Percentiles rank a stretch among this genome's conserved stretches.
phyloP scores from a whole-genome alignment of 331 rosid species.

The Saraca asoca region DNA sequence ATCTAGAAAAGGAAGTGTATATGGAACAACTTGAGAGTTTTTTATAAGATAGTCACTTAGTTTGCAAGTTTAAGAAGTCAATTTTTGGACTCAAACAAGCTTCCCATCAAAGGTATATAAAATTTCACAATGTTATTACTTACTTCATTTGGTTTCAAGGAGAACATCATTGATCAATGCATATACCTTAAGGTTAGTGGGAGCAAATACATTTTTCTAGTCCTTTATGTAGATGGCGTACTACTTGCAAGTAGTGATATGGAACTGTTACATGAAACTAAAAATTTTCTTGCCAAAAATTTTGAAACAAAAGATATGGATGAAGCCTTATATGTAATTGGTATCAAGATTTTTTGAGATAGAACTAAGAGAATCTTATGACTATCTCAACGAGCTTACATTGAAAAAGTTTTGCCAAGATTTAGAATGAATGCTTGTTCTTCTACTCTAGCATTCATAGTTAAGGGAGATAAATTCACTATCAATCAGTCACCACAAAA shows the following conservation, averaged over 20 bases:
- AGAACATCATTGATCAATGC: no score
- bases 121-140: no score
- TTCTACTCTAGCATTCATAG: background rate
- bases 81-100: no score
- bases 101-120: no score
- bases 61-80: no score
- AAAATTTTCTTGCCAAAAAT: background rate
- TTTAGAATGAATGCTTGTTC: background rate
- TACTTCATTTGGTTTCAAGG: no score
- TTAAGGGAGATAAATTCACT: background rate
- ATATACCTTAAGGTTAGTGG: background rate
- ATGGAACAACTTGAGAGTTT: no score
- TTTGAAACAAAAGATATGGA: background rate
- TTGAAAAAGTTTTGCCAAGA: background rate
- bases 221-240: background rate
- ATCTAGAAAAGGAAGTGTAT: no score
- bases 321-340: background rate
- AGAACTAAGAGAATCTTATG: background rate
- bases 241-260: background rate
- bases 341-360: background rate
- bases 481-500: background rate
- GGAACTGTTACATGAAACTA: background rate
- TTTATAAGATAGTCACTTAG: no score
- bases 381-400: background rate
- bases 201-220: background rate